Percentiles rank a stretch among this genome's conserved stretches.
These are phyloP conservation scores for Eucalyptus grandis DNA, from an alignment of 345 rosid genomes.

Conservation along the genomic window DNA sequence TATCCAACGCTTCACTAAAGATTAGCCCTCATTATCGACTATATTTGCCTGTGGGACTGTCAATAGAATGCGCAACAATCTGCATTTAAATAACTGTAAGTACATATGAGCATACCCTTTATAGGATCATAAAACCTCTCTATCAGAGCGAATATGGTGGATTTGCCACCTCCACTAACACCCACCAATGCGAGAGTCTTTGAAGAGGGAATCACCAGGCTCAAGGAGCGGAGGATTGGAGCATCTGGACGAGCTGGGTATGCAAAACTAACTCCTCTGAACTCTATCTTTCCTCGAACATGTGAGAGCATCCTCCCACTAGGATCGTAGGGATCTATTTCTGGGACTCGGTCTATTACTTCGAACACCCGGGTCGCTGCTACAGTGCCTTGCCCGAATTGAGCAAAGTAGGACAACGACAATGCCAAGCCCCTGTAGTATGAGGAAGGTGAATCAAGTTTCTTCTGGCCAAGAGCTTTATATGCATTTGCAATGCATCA, in stretches of 20 bases:
- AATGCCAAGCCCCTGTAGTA: constrained; percentile 49
- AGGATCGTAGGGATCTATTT: constrained; percentile 42
- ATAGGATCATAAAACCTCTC: constrained; percentile 61
- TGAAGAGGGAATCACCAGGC: constrained; percentile 36
- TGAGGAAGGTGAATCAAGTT: not conserved
- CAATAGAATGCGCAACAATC: not conserved
- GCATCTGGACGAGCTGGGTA: constrained; percentile 58
- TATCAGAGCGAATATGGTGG: constrained; percentile 57
- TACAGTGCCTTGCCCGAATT: constrained; percentile 59
- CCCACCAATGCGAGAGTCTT: constrained; percentile 55
- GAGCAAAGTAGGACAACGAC: constrained; percentile 59
- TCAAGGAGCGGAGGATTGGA: constrained; percentile 28
- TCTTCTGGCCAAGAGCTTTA: not conserved
- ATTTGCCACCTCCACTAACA: constrained; percentile 62
- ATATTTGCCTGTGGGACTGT: not conserved
- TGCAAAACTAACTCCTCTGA: constrained; percentile 31
- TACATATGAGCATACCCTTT: constrained; percentile 15
- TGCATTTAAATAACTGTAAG: not conserved
- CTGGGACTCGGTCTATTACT: constrained; percentile 46
- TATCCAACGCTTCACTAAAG: not conserved
- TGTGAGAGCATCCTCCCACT: constrained; percentile 15
- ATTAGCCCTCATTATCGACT: not conserved
- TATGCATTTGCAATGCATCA: not conserved
- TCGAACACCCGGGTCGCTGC: constrained; percentile 48
- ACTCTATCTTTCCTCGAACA: constrained; percentile 41